Base-by-base conservation (phyloP, 2,329 filamentous ascomycete species). In the Epichloe glyceriae region DNA sequence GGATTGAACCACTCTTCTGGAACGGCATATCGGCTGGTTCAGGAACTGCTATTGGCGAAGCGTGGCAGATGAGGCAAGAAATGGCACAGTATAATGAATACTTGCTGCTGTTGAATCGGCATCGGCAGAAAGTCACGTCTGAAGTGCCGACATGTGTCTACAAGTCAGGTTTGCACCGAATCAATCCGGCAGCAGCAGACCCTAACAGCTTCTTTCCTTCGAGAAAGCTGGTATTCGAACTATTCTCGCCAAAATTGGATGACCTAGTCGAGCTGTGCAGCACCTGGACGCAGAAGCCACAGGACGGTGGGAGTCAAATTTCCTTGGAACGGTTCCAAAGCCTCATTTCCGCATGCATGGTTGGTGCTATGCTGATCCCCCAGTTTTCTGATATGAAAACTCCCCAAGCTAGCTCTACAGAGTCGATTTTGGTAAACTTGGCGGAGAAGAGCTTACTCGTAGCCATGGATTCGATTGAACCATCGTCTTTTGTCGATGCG, bases 311-410 rank as follows among this genome's bases (percentile, higher is more conserved):
- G 3, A 60, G 61, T 2, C 74, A 77, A 50, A 66, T 80, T 12
- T 79, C 77, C 1, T 60, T 70, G 10, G 75, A 78, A 50, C 72
- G 72, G 15, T 70, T 79, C 47, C 73, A 74, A 46, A 79, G 76
- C 55, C 64, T 79, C 5, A 57, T 78, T 1, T 69, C 70, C 1
- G 75, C 73, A 33, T 71, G 73, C 46, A 57, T 79, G 15, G 62
- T 71, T 3, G 69, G 69, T 5, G 63, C 66, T 1, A 61, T 77
- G 33, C 62, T 79, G 10, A 58, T 78, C 3, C 73, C 74, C 0
- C 68, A 74, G 46, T 62, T 80, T 4, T 61, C 61, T 14, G 68
- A 70, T 26, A 61, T 74, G 26, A 74, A 77, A 52, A 70, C 72
- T 2, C 67, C 68, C 12, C 70, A 73, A 47, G 74, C 73, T 1